These are phyloP conservation scores for Euphorbia corollata DNA, from an alignment of 441 rosid genomes.

Conservation along the genomic window DNA sequence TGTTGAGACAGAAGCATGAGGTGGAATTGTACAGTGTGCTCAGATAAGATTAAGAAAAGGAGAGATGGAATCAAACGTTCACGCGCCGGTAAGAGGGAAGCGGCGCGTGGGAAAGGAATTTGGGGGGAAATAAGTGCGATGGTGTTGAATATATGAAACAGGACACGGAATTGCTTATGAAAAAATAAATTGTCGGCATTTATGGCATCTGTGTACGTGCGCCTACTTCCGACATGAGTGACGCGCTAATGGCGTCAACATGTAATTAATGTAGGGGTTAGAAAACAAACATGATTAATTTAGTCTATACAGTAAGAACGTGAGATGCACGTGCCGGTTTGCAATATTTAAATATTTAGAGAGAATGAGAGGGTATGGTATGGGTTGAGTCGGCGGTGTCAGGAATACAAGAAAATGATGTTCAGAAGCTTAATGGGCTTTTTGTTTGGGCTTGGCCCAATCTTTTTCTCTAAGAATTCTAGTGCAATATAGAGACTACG, in stretches of 20 bases:
- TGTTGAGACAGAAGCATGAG: constrained; percentile 6
- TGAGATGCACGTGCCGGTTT: neutral
- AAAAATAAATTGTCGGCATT: constrained; percentile 34
- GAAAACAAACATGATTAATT: constrained; percentile 1
- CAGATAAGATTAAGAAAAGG: constrained; percentile 12
- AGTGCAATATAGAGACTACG: too few relatives aligned
- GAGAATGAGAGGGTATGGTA: neutral
- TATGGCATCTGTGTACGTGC: constrained; percentile 28
- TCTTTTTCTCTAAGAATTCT: neutral
- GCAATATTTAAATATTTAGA: neutral
- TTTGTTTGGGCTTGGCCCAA: constrained; percentile 1
- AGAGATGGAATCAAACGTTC: constrained; percentile 27
- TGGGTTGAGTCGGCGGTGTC: neutral
- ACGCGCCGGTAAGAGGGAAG: constrained; percentile 19
- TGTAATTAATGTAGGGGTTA: constrained; percentile 21
- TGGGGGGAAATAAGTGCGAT: neutral
- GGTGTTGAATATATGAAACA: neutral
- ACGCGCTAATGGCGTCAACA: constrained; percentile 37
- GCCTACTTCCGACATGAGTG: constrained; percentile 30
- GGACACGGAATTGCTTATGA: constrained; percentile 27
- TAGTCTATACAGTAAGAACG: neutral
- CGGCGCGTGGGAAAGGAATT: constrained; percentile 11
- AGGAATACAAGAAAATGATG: neutral
- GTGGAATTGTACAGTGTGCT: constrained; percentile 23
- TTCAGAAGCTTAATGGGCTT: neutral